Base-by-base conservation (phyloP, 176 grass and related monocot genomes). In the Pontederia paniculata region DNA sequence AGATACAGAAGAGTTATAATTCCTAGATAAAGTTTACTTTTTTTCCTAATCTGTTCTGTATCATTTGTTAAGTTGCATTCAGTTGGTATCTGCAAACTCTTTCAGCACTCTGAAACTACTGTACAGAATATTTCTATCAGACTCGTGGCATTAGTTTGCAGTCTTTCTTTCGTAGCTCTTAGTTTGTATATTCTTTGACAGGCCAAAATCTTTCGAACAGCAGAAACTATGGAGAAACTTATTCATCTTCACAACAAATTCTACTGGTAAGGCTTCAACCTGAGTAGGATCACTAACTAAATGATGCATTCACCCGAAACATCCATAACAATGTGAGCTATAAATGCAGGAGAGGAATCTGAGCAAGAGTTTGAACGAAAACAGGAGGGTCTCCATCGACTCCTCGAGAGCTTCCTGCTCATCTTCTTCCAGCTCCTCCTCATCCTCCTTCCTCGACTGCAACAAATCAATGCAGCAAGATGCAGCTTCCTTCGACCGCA, bases 371-470 rank as follows among this genome's bases (percentile, higher is more conserved):
- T 63, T 76, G 75, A 84, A 83, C 0, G 94, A 99, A 67, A 91
- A 88, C 53, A 81, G 73, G 54, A 88, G 81, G 43, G 73, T 82
- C 10, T 93, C 94, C 5, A 75, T 93, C 21, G 94, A 99, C 73
- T 99, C 87, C 28, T 99, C 94, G 15, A 99, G 73, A 67, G 75
- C 80, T 55, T 99, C 94, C 23, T 91, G 67, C 37, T 93, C 94
- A 44, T 98, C 93, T 57, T 88, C 80, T 21, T 85, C 94, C 0
- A 77, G 80, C 43, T 93, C 94, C 47, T 93, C 94, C 12, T 99
- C 94, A 0, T 99, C 93, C 50, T 99, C 87, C 8, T 99, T 86
- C 4, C 57, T 81, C 6, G 85, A 89, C 12, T 77, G 69, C 61
- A 84, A 71, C 62, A 89, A 78, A 78, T 84, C 73, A 9, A 66